Conservation (phyloP, 176 grass and related monocot genomes). For the Raddia distichophylla region DNA sequence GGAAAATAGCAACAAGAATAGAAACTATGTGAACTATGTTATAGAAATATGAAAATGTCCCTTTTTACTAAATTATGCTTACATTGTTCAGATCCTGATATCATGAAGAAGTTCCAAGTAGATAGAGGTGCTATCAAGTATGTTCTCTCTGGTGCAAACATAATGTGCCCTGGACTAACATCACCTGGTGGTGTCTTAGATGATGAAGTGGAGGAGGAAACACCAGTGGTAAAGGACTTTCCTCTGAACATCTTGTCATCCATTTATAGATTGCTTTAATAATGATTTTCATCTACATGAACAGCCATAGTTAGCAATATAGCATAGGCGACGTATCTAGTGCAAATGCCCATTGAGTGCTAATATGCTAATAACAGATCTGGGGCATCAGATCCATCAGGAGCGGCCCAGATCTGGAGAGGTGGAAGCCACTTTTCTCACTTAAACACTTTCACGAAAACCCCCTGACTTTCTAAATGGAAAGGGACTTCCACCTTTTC, state of each 20-base stretch:
- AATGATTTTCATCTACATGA: background rate
- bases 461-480: too few relatives aligned
- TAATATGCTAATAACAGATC: too few relatives aligned
- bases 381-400: too few relatives aligned
- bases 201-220: constrained; percentile 69
- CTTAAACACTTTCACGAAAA: too few relatives aligned
- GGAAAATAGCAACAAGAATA: constrained; percentile 26
- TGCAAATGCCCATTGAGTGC: too few relatives aligned
- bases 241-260: constrained; percentile 8
- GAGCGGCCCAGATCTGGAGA: too few relatives aligned
- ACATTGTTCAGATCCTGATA: constrained; percentile 77
- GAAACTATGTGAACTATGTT: background rate
- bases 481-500: too few relatives aligned
- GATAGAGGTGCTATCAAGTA: constrained; percentile 98
- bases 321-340: too few relatives aligned
- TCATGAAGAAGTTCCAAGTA: constrained; percentile 99
- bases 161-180: constrained; percentile 97
- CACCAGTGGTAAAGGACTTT: constrained; percentile 68
- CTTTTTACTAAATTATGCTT: constrained; percentile 32
- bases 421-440: too few relatives aligned
- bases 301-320: background rate
- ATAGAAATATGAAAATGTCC: background rate
- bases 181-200: constrained; percentile 85
- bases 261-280: background rate
- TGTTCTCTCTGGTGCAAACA: constrained; percentile 98